These are phyloP conservation scores for Chrysanthemum lavandulifolium DNA, from an alignment of 129 eudicot species.

Conservation along the genomic window DNA sequence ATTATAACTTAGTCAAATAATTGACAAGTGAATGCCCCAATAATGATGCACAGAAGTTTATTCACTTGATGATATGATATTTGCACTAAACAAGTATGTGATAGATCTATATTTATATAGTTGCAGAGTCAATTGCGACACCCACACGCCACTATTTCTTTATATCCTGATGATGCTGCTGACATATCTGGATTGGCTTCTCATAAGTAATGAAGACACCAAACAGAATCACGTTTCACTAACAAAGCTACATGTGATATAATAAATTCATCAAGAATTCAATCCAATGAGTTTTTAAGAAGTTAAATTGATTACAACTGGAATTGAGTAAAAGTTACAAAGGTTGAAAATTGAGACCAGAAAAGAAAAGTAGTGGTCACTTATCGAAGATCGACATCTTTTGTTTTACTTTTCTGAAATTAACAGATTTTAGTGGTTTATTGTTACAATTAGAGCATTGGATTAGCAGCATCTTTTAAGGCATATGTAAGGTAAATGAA, in stretches of 20 bases:
- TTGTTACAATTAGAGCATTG: no score
- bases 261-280: not conserved
- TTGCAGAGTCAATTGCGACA: conserved; percentile 8
- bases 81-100: conserved; percentile 1
- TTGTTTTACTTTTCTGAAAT: not conserved
- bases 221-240: no score
- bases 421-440: no score
- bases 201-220: no score
- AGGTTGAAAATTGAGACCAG: not conserved
- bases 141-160: no score
- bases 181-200: no score
- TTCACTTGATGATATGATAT: conserved; percentile 1
- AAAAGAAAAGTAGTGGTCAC: not conserved
- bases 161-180: no score
- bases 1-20: conserved; percentile 1
- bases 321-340: not conserved
- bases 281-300: not conserved
- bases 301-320: not conserved
- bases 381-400: not conserved
- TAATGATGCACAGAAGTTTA: not conserved
- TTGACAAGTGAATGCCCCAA: conserved; percentile 3
- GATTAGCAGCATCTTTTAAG: no score
- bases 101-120: not conserved
- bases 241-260: no score
- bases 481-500: no score